Base-by-base conservation (phyloP, 2,329 filamentous ascomycete genomes). In the Waltergamsia citrina region DNA sequence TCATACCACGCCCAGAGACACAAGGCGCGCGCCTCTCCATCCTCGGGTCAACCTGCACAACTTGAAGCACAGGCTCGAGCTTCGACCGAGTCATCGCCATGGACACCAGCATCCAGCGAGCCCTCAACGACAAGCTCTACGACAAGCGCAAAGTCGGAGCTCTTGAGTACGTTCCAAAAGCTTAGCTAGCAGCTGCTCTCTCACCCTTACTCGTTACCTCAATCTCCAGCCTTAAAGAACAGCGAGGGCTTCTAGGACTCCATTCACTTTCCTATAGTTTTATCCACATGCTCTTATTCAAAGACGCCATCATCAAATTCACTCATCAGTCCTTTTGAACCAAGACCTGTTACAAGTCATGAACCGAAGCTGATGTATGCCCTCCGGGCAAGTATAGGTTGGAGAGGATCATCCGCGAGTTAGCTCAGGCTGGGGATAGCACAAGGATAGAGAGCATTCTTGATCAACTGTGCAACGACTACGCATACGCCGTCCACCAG, bases 101-200 rank as follows among this genome's bases (percentile, higher is more conserved):
- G 88, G 90, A 96, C 67, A 69, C 75, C 52, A 81, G 79, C 54
- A 85, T 95, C 55, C 86, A 93, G 61, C 85, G 90, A 48, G 74
- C 88, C 46, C 71, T 98, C 54, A 94, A 93, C 56, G 92, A 98
- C 65, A 98, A 95, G 74, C 81, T 96, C 54, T 98, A 98, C 59
- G 92, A 98, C 56, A 94, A 93, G 69, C 78, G 93, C 55, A 98
- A 98, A 62, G 81, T 87, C 52, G 92, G 92, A 43, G 92, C 93
- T 48, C 75, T 98, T 38, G 92, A 98, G 87, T 94, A 78, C 51
- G 82, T 66, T 33, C 39, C 32, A 38, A 6, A 6, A 22, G n/a
- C n/a, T n/a, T n/a, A n/a, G n/a, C n/a, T n/a, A n/a, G 24, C 26
- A 9, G 23, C 9, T 25, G 23, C n/a, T 25, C n/a, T 25, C 23